These are phyloP conservation scores for Raffaelea arxii DNA, from an alignment of 2,329 filamentous ascomycete species.

Conservation along the genomic window DNA sequence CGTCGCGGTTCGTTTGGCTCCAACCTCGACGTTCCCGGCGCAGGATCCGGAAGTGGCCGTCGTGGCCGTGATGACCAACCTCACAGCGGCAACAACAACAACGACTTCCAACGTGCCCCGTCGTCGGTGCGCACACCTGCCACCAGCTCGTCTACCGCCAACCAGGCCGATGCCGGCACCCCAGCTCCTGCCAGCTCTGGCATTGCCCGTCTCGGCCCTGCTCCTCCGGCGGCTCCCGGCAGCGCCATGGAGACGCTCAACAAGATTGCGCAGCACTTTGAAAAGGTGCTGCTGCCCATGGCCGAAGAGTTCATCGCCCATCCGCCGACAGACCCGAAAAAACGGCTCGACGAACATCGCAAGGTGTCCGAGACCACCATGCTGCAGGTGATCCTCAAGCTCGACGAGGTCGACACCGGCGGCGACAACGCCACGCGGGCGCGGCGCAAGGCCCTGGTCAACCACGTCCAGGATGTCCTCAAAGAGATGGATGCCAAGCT, in stretches of 20 bases:
- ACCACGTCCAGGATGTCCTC: conserved; percentile 57
- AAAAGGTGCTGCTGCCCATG: conserved; percentile 52
- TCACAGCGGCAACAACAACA: not conserved
- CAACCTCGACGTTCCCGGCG: no score
- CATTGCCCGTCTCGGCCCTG: conserved; percentile 13
- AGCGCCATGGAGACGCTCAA: conserved; percentile 53
- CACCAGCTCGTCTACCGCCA: not conserved
- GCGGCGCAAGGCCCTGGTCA: conserved; percentile 63
- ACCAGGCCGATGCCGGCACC: not conserved
- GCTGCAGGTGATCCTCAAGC: conserved; percentile 65
- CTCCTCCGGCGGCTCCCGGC: conserved; percentile 25
- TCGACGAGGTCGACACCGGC: conserved; percentile 66
- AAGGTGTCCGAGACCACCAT: conserved; percentile 67
- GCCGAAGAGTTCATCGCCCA: conserved; percentile 51
- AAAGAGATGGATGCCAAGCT: conserved; percentile 48
- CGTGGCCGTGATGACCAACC: conserved; percentile 20
- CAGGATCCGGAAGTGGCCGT: conserved; percentile 23
- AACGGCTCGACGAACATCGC: conserved; percentile 64
- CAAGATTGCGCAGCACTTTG: conserved; percentile 55
- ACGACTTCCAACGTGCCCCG: not conserved
- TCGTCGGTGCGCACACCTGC: not conserved
- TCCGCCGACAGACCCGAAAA: conserved; percentile 57
- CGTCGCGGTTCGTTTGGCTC: conserved; percentile 31
- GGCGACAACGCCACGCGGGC: conserved; percentile 56
- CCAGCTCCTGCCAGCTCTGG: not conserved